These are phyloP conservation scores for Diospyros lotus DNA, from an alignment of 148 eudicot species.

Conservation along the genomic window DNA sequence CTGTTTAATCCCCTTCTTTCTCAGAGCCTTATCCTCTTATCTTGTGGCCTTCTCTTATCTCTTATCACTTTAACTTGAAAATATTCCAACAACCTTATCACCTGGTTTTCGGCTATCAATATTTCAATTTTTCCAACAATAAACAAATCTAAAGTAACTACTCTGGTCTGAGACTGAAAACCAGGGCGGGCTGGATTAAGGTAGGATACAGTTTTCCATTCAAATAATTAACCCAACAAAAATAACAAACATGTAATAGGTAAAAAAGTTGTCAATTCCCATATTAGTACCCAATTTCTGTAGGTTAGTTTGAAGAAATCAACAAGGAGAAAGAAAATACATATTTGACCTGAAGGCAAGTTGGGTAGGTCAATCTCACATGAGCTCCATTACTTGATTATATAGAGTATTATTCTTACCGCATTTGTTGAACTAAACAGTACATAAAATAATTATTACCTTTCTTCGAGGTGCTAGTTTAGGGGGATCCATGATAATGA, in stretches of 20 bases:
- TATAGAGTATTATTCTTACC: neutral
- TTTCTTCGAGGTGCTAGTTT: constrained; percentile 83
- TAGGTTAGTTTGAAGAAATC: neutral
- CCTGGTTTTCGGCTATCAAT: too few relatives aligned
- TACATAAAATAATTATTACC: constrained; percentile 32
- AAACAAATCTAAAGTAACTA: neutral
- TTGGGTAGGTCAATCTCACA: neutral
- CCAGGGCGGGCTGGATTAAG: neutral
- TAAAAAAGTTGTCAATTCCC: neutral
- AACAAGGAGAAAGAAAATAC: neutral
- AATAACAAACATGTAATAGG: neutral
- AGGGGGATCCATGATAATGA: constrained; percentile 84
- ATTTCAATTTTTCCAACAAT: neutral
- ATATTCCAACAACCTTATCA: too few relatives aligned
- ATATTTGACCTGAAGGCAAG: neutral
- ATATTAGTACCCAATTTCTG: neutral
- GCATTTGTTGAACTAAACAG: neutral
- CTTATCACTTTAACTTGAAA: too few relatives aligned
- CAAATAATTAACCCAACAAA: neutral
- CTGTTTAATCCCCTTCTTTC: too few relatives aligned
- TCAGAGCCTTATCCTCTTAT: too few relatives aligned
- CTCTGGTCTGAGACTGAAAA: neutral
- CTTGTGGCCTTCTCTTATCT: too few relatives aligned
- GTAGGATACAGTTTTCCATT: neutral
- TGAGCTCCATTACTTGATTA: neutral